Evolutionary conservation across 176 grass and related monocot genomes (phyloP), one percentile per base, ranked within the genome.

Genomic region (Zizania latifolia): DNA sequence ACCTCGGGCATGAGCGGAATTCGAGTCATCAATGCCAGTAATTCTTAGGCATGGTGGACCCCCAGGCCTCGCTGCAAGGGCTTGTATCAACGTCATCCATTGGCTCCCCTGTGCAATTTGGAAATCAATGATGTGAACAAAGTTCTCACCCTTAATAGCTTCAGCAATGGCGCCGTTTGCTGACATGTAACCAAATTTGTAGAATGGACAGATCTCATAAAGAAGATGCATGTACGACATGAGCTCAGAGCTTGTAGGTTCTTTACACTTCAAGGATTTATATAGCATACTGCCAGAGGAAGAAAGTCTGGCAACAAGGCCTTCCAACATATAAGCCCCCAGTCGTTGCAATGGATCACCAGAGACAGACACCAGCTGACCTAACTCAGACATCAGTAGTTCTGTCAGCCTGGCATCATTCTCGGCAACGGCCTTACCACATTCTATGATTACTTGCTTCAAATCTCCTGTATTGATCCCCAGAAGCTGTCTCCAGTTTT

Each of bases 181-280:
- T 65, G 90, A 89, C 81, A 93, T 78, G 68, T 89, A 93, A 65
- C 90, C 90, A 78, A 93, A 93, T 71, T 93, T 93, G 62, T 45
- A 93, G 71, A 86, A 93, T 35, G 90, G 90, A 61, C 87, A 93
- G 15, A 89, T 88, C 41, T 93, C 83, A 7, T 89, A 93, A 38
- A 93, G 76, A 36, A 86, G 71, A 72, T 74, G 72, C 90, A 93
- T 93, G 66, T 89, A 89, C 17, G 90, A 89, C 80, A 93, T 86
- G 58, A 89, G 86, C 48, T 93, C 90, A 72, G 86, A 87, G 66
- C 90, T 22, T 50, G 86, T 89, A 24, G 90, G 90, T 78, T 89
- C 87, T 81, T 93, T 93, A 73, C 90, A 93, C 71, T 78, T 86
- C 39, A 93, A 83, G 24, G 90, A 88, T 89, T 93, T 84, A 83